A percentile compares a stretch with the other conserved stretches of the same genome.
phyloP scores from a whole-genome alignment of 371 early-diverging fungal genomes.

The Lichtheimia ornata region DNA sequence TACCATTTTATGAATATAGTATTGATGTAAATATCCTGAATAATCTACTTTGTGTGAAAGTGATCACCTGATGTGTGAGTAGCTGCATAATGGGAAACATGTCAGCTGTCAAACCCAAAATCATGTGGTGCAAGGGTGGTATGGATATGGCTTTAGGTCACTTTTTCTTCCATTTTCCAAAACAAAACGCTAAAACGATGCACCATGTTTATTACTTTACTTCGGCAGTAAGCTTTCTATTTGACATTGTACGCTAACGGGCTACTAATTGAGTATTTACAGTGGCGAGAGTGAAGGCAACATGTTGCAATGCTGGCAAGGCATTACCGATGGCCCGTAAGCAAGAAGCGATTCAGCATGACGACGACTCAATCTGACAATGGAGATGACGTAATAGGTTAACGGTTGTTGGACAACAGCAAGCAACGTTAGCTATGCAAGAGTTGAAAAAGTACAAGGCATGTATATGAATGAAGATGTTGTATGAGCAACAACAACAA shows the following conservation, averaged over 20 bases:
- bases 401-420: background rate
- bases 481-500: background rate
- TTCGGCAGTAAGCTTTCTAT: conserved; percentile 4
- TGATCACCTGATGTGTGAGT: too few relatives aligned
- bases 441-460: background rate
- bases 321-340: conserved; percentile 8
- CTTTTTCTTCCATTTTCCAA: too few relatives aligned
- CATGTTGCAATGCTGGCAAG: conserved; percentile 8
- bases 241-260: too few relatives aligned
- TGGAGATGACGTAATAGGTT: background rate
- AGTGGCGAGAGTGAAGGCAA: conserved; percentile 6
- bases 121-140: too few relatives aligned
- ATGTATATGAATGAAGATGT: too few relatives aligned
- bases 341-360: background rate
- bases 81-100: too few relatives aligned
- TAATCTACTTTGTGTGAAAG: too few relatives aligned
- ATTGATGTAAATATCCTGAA: too few relatives aligned
- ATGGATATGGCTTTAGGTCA: too few relatives aligned
- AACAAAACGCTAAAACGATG: background rate
- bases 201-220: background rate
- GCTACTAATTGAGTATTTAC: background rate
- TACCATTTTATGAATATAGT: too few relatives aligned
- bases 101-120: too few relatives aligned
- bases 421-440: background rate
- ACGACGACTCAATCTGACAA: background rate